Evolutionary conservation across 1,284 basidiomycete species (phyloP).

Genomic region (Trichosporon faecale): DNA sequence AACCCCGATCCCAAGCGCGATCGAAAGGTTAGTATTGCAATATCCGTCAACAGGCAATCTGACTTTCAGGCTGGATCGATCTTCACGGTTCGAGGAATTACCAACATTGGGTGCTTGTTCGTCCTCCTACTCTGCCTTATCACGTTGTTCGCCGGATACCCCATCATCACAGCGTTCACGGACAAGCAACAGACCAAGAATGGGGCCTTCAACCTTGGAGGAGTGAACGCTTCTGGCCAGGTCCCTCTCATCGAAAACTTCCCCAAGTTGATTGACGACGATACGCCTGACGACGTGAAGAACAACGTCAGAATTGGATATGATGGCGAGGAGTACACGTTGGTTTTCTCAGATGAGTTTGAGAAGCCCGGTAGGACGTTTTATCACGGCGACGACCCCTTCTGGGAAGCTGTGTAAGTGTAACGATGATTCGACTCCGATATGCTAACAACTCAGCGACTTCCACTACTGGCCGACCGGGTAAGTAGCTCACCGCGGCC

Average conservation of each 20-base stretch:
- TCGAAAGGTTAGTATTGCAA: slow-evolving; percentile 51
- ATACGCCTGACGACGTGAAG: slow-evolving; percentile 60
- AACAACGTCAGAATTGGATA: slow-evolving; percentile 37
- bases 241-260: slow-evolving; percentile 64
- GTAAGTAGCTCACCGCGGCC: slow-evolving; percentile 22
- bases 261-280: slow-evolving; percentile 66
- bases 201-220: slow-evolving; percentile 59
- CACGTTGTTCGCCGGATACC: slow-evolving; percentile 62
- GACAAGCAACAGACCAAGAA: slow-evolving; percentile 40
- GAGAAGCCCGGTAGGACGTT: slow-evolving; percentile 68
- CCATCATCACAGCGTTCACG: slow-evolving; percentile 50
- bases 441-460: slow-evolving; percentile 47
- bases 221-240: slow-evolving; percentile 59
- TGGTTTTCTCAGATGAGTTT: slow-evolving; percentile 58
- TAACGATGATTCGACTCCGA: neutral
- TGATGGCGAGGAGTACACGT: slow-evolving; percentile 49
- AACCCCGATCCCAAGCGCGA: slow-evolving; percentile 63
- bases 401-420: slow-evolving; percentile 49
- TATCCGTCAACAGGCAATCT: slow-evolving; percentile 32
- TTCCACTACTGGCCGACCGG: slow-evolving; percentile 67
- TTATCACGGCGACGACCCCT: slow-evolving; percentile 59
- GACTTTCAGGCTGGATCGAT: slow-evolving; percentile 59
- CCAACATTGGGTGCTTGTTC: slow-evolving; percentile 72
- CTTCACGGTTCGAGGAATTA: slow-evolving; percentile 67
- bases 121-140: slow-evolving; percentile 63